phyloP scores from a whole-genome alignment of 257 asterid species.

The Misopates orontium region DNA sequence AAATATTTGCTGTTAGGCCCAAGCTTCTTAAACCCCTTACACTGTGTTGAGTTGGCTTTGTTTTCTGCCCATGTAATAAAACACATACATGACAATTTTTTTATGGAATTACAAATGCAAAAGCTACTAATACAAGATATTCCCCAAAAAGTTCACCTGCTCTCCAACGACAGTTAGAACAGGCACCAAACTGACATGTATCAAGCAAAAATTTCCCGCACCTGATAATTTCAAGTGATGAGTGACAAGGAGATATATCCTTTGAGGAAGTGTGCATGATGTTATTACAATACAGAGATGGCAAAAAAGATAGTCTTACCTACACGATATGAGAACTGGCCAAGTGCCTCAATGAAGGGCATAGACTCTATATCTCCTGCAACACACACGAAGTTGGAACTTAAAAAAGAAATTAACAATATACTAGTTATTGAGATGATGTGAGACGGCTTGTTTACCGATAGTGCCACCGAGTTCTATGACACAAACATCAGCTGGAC shows the following conservation, averaged over 20 bases:
- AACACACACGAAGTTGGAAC: constrained; percentile 28
- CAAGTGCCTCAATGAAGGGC: constrained; percentile 94
- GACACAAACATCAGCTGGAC: constrained; percentile 87
- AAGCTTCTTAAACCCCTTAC: constrained; percentile 87
- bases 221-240: constrained; percentile 48
- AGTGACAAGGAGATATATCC: constrained; percentile 14
- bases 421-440: neutral
- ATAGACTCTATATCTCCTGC: constrained; percentile 94
- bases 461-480: constrained; percentile 84
- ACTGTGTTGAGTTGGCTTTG: constrained; percentile 97
- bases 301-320: constrained; percentile 51
- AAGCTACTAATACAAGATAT: constrained; percentile 9
- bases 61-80: constrained; percentile 62
- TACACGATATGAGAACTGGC: constrained; percentile 86
- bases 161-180: constrained; percentile 86
- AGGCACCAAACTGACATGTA: constrained; percentile 95
- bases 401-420: too few species aligned
- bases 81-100: constrained; percentile 11
- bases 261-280: constrained; percentile 1
- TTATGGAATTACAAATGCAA: constrained; percentile 10
- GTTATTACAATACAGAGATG: constrained; percentile 4
- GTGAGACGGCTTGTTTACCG: constrained; percentile 40
- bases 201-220: constrained; percentile 84
- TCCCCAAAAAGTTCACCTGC: constrained; percentile 52
- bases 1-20: constrained; percentile 80